Base-by-base conservation (phyloP, 164 flowering plant genomes). In the Nymphaea thermarum region DNA sequence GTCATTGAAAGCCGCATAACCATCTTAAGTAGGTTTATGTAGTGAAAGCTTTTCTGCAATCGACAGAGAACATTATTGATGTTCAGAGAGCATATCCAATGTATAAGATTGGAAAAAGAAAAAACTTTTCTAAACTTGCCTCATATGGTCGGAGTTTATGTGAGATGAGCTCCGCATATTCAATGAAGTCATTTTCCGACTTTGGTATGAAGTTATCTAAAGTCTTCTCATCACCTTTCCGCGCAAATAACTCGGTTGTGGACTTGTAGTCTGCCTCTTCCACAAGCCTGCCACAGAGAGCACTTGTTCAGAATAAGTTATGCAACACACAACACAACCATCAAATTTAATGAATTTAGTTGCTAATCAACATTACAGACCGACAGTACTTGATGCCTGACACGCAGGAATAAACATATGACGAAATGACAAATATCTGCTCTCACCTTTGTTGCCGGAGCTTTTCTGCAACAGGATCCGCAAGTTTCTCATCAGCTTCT, bases 251-350 rank as follows among this genome's bases (percentile, higher is more conserved):
- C 75, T 91, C 98, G 6, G 86, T 68, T 6, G 98, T 94, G 69
- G 91, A 77, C 73, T 74, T 82, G 70, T 75, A 94, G 77, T 94
- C 97, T 45, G 95, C 90, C 84, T 94, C 98, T 81, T 94, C 98
- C 59, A 91, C 87, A 43, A 94, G 87, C 82, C 98, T 91, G 83
- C 44, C 4, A 76, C 4, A 17, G 59, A 74, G 53, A 67, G 42
- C 57, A 4, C 43, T 43, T 43, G n/a, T 6, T 11, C 18, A 14
- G 17, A 3, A 8, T 43, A 43, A 25, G 8, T 43, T 25, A 42
- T 25, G 36, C 36, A 25, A 25, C 36, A 25, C 36, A 25, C 36
- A 25, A 1, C 36, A 25, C 1, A 1, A 25, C 36, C 36, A 25
- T 25, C 36, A 25, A 25, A 25, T 25, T 25, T 25, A 25, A 25